Conservation (phyloP, 148 eudicot genomes). For the Fagopyrum esculentum region DNA sequence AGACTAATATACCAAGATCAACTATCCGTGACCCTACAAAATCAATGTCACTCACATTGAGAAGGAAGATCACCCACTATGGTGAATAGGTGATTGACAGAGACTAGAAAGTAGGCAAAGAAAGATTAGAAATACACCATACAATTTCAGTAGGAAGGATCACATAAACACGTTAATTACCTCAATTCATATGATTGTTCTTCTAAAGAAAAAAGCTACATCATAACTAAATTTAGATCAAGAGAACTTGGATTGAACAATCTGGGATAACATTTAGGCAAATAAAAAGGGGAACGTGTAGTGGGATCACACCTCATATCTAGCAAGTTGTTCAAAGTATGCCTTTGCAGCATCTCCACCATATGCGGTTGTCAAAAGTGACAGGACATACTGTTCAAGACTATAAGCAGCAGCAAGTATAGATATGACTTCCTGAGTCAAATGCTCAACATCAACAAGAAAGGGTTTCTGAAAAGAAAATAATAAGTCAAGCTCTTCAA, state of each 20-base stretch:
- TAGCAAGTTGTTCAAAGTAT: constrained; percentile 55
- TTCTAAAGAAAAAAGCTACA: too few relatives aligned
- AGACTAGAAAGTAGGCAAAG: too few relatives aligned
- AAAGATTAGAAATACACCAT: too few relatives aligned
- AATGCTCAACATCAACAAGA: constrained; percentile 74
- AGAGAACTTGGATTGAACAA: not conserved
- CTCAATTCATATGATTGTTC: too few relatives aligned
- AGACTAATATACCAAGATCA: too few relatives aligned
- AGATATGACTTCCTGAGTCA: constrained; percentile 90
- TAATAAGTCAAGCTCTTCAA: constrained; percentile 15
- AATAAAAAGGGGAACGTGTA: not conserved
- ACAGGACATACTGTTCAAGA: constrained; percentile 68
- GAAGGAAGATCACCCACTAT: too few relatives aligned
- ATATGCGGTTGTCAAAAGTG: constrained; percentile 55
- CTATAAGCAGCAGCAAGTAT: constrained; percentile 95
- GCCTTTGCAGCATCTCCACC: constrained; percentile 73
- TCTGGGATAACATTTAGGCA: not conserved
- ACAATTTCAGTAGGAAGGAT: too few relatives aligned
- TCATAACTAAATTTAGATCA: not conserved
- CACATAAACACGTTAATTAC: not conserved
- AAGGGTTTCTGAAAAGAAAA: constrained; percentile 78
- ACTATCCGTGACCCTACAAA: too few relatives aligned
- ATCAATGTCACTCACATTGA: too few relatives aligned
- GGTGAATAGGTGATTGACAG: too few relatives aligned
- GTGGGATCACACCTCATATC: constrained; percentile 60